phyloP scores from a whole-genome alignment of 768 basidiomycete genomes.

The Hypsizygus marmoreus region DNA sequence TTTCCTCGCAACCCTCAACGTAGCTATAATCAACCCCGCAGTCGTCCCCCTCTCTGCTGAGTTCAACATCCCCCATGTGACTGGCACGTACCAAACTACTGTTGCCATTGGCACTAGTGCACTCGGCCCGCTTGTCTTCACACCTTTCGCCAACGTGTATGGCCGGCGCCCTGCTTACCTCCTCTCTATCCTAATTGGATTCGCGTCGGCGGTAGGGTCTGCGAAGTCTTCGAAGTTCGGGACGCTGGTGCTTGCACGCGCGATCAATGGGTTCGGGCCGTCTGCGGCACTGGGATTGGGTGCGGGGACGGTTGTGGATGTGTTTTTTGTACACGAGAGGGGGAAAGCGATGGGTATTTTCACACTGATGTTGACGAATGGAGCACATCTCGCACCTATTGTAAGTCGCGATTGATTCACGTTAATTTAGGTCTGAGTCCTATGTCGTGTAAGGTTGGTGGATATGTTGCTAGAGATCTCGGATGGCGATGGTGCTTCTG shows the following conservation, averaged over 20 bases:
- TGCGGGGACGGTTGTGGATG: constrained; percentile 40
- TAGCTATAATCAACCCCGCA: constrained; percentile 40
- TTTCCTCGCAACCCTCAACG: constrained; percentile 38
- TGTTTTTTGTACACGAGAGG: constrained; percentile 38
- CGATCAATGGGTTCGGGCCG: constrained; percentile 38
- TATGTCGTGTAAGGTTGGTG: constrained; percentile 30
- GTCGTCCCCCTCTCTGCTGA: constrained; percentile 38
- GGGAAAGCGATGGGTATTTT: constrained; percentile 47
- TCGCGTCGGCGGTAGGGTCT: constrained; percentile 34
- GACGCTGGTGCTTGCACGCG: constrained; percentile 34
- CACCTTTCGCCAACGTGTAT: constrained; percentile 42
- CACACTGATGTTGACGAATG: constrained; percentile 42
- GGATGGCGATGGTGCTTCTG: constrained; percentile 50
- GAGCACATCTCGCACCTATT: constrained; percentile 42
- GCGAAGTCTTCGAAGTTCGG: constrained; percentile 34
- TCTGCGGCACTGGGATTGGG: constrained; percentile 38
- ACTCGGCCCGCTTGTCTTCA: constrained; percentile 38
- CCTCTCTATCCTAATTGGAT: constrained; percentile 34
- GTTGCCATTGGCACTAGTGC: constrained; percentile 37
- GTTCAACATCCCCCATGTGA: constrained; percentile 36
- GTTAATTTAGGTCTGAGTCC: neutral
- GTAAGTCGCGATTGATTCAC: constrained; percentile 21
- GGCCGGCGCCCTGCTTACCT: constrained; percentile 39
- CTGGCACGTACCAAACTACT: constrained; percentile 42
- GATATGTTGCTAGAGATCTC: constrained; percentile 36